Conservation (phyloP, 306 rosid species). For the Quercus wislizeni region DNA sequence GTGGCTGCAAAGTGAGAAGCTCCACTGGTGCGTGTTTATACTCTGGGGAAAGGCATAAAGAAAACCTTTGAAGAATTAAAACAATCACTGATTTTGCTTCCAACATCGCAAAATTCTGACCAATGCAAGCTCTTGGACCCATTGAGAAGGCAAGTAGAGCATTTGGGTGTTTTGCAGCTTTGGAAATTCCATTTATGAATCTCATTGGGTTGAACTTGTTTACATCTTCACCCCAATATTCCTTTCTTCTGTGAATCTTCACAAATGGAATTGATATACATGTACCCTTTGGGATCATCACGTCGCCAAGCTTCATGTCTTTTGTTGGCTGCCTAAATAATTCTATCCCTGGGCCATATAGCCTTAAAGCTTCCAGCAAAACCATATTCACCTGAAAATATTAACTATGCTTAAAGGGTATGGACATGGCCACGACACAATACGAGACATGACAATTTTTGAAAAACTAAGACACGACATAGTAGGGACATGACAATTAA, state of each 20-base stretch:
- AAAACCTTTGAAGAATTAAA: constrained; percentile 32
- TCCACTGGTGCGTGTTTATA: constrained; percentile 32
- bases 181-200: constrained; percentile 33
- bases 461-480: too few relatives aligned
- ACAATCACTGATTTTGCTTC: constrained; percentile 30
- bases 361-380: constrained; percentile 27
- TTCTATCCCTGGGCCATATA: constrained; percentile 13
- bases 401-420: too few relatives aligned
- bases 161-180: constrained; percentile 36
- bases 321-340: constrained; percentile 1
- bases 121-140: constrained; percentile 45
- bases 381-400: constrained; percentile 28
- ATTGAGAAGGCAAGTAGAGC: constrained; percentile 27
- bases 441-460: too few relatives aligned
- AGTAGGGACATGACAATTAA: too few relatives aligned
- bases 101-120: constrained; percentile 37
- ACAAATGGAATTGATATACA: constrained; percentile 3
- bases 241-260: constrained; percentile 23
- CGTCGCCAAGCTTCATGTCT: constrained; percentile 30
- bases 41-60: constrained; percentile 25
- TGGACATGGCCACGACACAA: too few relatives aligned
- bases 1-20: constrained; percentile 25
- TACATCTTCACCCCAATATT: constrained; percentile 44
- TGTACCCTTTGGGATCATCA: constrained; percentile 29
- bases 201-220: constrained; percentile 45